These are phyloP conservation scores for Amyloporia xantha DNA, from an alignment of 768 basidiomycete genomes.

Conservation along the genomic window DNA sequence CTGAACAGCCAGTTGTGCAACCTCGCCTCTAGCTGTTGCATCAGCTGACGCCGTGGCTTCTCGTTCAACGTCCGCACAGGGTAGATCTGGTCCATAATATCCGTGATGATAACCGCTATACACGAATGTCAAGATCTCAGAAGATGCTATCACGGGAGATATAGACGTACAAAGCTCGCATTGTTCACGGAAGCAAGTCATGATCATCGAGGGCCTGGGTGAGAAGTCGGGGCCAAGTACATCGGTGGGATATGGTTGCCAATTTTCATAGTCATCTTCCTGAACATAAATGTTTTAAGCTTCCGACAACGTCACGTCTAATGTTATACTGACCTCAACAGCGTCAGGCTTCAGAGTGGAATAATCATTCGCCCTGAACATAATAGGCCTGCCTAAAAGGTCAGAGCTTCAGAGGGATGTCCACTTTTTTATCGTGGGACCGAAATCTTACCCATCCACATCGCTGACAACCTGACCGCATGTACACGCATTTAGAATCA, in stretches of 20 bases:
- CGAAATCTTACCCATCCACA: slow-evolving; percentile 56
- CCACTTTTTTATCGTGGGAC: too few species aligned
- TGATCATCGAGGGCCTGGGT: slow-evolving; percentile 40
- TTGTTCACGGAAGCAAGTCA: slow-evolving; percentile 50
- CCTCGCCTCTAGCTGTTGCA: slow-evolving; percentile 53
- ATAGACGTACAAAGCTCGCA: slow-evolving; percentile 49
- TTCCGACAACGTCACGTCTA: too few species aligned
- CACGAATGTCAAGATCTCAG: neutral
- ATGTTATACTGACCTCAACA: slow-evolving; percentile 39
- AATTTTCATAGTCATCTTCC: slow-evolving; percentile 52
- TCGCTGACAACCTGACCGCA: slow-evolving; percentile 51
- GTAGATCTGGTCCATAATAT: slow-evolving; percentile 63
- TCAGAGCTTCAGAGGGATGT: neutral
- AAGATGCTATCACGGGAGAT: neutral
- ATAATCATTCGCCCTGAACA: slow-evolving; percentile 17
- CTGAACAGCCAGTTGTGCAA: slow-evolving; percentile 72
- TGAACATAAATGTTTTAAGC: slow-evolving; percentile 19
- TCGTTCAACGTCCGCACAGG: slow-evolving; percentile 49
- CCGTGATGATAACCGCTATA: slow-evolving; percentile 59
- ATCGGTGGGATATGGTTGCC: slow-evolving; percentile 41
- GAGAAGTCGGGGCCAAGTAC: slow-evolving; percentile 32
- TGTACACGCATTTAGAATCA: neutral
- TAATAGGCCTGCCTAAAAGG: slow-evolving; percentile 12
- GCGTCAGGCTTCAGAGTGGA: slow-evolving; percentile 38
- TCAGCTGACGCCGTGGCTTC: slow-evolving; percentile 37